Base-by-base conservation (phyloP, 2,329 filamentous ascomycete species). In the Pseudocercospora eumusae region DNA sequence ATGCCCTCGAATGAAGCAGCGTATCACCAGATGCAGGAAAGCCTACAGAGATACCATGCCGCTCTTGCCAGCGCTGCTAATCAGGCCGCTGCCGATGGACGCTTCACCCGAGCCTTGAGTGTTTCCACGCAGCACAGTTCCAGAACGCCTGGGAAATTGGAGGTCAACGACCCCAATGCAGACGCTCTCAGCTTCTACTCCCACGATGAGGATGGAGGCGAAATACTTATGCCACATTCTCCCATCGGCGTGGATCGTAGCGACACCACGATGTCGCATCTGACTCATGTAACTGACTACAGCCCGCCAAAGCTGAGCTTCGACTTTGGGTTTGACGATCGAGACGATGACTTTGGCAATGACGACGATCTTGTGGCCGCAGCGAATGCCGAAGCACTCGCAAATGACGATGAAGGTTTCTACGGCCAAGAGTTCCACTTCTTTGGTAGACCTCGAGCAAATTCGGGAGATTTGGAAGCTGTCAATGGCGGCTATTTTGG, bases 401-500 rank as follows among this genome's bases (percentile, higher is more conserved):
- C 95, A 50, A 93, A 92, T 68, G 95, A 99, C 71, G 88, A 88
- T 6, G 93, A 97, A 66, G 93, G 92, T 0, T 96, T 95, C 80
- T 99, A 99, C 72, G 95, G 95, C 0, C 89, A 92, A 68, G 95
- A 99, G 74, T 99, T 99, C 72, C 93, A 92, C 0, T 99, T 99
- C 75, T 99, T 96, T 75, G 92, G 93, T 10, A 74, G 77, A 49
- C 73, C 76, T 0, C 77, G 75, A 25, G 69, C 72, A 52, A 81
- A 80, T 28, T 69, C 71, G 20, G 79, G 78, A 28, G 79, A 79
- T 42, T 77, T 81, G 6, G 78, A 82, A 42, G 79, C 89, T 59
- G 90, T 89, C 68, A 90, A 92, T 68, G 95, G 95, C 27, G 95
- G 95, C 20, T 96, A 91, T 76, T 98, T 98, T 72, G 92, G 91